phyloP scores from a whole-genome alignment of 257 asterid species.

The Dorcoceras hygrometricum region DNA sequence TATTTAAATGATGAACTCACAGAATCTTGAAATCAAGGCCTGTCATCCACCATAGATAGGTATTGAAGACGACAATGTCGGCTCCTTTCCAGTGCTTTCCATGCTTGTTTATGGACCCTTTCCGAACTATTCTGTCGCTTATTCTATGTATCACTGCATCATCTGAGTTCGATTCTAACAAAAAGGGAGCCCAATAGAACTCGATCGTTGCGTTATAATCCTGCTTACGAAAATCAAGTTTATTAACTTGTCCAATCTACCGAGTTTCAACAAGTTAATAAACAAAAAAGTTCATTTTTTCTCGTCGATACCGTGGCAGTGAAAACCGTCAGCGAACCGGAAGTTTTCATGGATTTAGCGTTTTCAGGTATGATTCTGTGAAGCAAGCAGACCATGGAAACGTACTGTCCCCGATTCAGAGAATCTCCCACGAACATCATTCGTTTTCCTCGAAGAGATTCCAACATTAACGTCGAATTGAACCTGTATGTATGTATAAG shows the following conservation, averaged over 20 bases:
- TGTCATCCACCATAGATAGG: slow-evolving; percentile 84
- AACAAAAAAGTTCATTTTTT: too few relatives aligned
- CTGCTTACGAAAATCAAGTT: slow-evolving; percentile 34
- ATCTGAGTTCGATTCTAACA: slow-evolving; percentile 80
- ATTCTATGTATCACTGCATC: slow-evolving; percentile 57
- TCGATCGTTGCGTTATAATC: slow-evolving; percentile 70
- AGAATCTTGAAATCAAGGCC: slow-evolving; percentile 47
- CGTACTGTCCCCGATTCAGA: slow-evolving; percentile 73
- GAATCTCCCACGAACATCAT: slow-evolving; percentile 95
- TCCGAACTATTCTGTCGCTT: slow-evolving; percentile 49
- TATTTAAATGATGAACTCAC: slow-evolving; percentile 25
- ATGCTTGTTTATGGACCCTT: slow-evolving; percentile 62
- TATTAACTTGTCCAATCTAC: too few relatives aligned
- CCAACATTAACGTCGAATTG: slow-evolving; percentile 49
- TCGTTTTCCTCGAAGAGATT: slow-evolving; percentile 59
- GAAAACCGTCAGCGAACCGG: slow-evolving; percentile 61
- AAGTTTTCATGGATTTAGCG: slow-evolving; percentile 63
- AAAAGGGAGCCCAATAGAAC: slow-evolving; percentile 87
- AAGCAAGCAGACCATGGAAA: slow-evolving; percentile 80
- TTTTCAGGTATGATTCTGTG: slow-evolving; percentile 53
- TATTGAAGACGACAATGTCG: slow-evolving; percentile 71
- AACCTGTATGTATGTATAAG: slow-evolving; percentile 37
- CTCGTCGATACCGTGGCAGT: slow-evolving; percentile 83
- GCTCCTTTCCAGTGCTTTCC: slow-evolving; percentile 71
- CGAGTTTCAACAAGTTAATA: too few relatives aligned